Percentiles rank a stretch among this genome's conserved stretches.
These are phyloP conservation scores for Aspergillus persii DNA, from an alignment of 2,329 filamentous ascomycete genomes.

Conservation along the genomic window DNA sequence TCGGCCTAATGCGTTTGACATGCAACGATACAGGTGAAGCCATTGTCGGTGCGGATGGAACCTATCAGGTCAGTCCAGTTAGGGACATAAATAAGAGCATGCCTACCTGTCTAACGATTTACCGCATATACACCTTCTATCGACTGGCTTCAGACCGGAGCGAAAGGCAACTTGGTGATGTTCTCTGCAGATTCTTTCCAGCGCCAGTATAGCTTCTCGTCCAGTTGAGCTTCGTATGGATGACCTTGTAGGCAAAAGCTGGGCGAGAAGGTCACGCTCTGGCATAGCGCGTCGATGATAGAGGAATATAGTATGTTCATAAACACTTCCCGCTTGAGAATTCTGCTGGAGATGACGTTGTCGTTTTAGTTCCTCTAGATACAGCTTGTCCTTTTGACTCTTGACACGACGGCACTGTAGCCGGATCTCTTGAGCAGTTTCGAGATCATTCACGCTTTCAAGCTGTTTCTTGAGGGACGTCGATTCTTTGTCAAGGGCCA, in stretches of 20 bases:
- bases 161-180: conserved; percentile 1
- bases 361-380: conserved; percentile 1
- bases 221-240: conserved; percentile 7
- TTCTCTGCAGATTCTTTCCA: conserved; percentile 13
- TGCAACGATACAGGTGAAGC: conserved; percentile 15
- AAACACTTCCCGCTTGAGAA: neutral
- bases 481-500: conserved; percentile 2
- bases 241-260: conserved; percentile 3
- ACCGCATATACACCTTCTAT: conserved; percentile 6
- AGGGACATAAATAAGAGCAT: neutral
- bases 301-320: conserved; percentile 13
- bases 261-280: conserved; percentile 13
- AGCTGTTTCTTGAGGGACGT: neutral
- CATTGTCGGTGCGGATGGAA: conserved; percentile 9
- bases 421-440: neutral
- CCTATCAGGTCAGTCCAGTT: conserved; percentile 5
- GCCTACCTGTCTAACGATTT: conserved; percentile 7
- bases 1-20: conserved; percentile 3
- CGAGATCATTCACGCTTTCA: neutral
- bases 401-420: neutral
- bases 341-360: neutral
- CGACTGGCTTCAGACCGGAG: conserved; percentile 2
- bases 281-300: conserved; percentile 12
- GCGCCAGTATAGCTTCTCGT: neutral
- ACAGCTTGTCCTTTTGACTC: neutral